Percentiles rank a stretch among this genome's conserved stretches.
phyloP scores from a whole-genome alignment of 306 rosid species.

The Rosa multiflora region DNA sequence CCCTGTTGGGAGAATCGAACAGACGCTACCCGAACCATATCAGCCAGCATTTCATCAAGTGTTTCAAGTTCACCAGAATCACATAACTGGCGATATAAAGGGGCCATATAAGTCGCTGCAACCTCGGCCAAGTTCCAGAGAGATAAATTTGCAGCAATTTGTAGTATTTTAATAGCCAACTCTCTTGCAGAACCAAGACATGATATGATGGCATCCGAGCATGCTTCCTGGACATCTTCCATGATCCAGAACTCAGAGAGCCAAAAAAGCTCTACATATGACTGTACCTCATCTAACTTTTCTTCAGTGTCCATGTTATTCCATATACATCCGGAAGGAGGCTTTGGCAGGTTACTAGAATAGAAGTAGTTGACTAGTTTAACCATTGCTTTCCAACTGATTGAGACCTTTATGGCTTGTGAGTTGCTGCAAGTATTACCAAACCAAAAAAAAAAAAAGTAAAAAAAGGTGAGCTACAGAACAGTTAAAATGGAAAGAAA shows the following conservation, averaged over 20 bases:
- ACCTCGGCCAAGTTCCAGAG: constrained; percentile 67
- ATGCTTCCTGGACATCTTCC: constrained; percentile 59
- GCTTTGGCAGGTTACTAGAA: constrained; percentile 60
- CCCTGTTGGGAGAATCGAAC: constrained; percentile 55
- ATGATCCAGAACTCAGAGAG: constrained; percentile 74
- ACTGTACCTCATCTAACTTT: constrained; percentile 57
- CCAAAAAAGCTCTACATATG: constrained; percentile 81
- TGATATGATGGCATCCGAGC: constrained; percentile 55
- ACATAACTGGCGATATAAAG: constrained; percentile 60
- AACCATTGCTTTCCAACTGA: constrained; percentile 77
- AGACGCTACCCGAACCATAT: constrained; percentile 66
- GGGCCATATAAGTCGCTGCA: constrained; percentile 64
- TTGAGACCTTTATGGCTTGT: constrained; percentile 46
- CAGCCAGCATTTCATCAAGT: constrained; percentile 58
- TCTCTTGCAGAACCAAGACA: constrained; percentile 55
- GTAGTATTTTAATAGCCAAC: constrained; percentile 50
- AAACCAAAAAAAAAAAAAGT: background rate
- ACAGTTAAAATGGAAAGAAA: constrained; percentile 3
- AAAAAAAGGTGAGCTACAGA: background rate
- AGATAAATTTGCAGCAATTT: constrained; percentile 56
- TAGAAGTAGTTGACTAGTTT: constrained; percentile 72
- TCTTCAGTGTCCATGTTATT: constrained; percentile 58
- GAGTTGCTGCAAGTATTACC: constrained; percentile 55
- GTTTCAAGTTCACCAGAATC: constrained; percentile 72
- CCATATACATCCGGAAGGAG: constrained; percentile 81